Conservation (phyloP, 2,329 filamentous ascomycete genomes). For the Calonectria ilicicola region DNA sequence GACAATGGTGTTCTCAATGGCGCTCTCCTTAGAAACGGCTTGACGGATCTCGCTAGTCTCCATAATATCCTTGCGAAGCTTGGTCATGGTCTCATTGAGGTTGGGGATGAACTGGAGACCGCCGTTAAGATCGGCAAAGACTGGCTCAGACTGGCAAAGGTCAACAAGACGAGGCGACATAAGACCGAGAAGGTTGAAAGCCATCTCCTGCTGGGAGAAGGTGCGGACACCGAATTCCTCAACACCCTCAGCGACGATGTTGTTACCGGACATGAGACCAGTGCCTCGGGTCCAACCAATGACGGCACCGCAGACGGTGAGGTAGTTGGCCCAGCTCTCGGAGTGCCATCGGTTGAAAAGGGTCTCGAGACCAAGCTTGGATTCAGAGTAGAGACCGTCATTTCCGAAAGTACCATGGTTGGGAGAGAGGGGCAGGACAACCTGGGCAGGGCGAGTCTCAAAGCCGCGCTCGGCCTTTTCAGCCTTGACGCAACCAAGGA, state of each 20-base stretch:
- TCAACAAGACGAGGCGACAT: slow-evolving; percentile 96
- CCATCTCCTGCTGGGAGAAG: slow-evolving; percentile 99
- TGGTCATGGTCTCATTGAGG: slow-evolving; percentile 93
- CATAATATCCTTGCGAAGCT: slow-evolving; percentile 92
- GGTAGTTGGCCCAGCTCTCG: slow-evolving; percentile 96
- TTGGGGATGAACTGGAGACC: slow-evolving; percentile 98
- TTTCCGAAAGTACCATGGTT: slow-evolving; percentile 99
- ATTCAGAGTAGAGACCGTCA: slow-evolving; percentile 98
- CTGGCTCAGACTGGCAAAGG: slow-evolving; percentile 93
- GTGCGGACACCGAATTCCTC: slow-evolving; percentile 97
- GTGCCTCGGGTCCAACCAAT: slow-evolving; percentile 99
- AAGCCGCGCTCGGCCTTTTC: slow-evolving; percentile 91
- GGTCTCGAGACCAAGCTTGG: slow-evolving; percentile 95
- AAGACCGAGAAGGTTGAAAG: slow-evolving; percentile 95
- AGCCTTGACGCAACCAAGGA: slow-evolving; percentile 89
- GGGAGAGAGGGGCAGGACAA: slow-evolving; percentile 93
- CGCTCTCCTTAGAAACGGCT: slow-evolving; percentile 94
- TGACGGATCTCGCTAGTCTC: slow-evolving; percentile 94
- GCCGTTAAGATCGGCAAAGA: slow-evolving; percentile 97
- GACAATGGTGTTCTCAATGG: slow-evolving; percentile 96
- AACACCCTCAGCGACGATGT: slow-evolving; percentile 95
- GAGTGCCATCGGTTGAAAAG: slow-evolving; percentile 99
- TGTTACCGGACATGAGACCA: slow-evolving; percentile 97
- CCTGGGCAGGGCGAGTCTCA: slow-evolving; percentile 95
- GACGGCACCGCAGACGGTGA: slow-evolving; percentile 97